These are phyloP conservation scores for Paramecium sexaurelia DNA, from an alignment of 73 alveolate genomes.

Conservation along the genomic window DNA sequence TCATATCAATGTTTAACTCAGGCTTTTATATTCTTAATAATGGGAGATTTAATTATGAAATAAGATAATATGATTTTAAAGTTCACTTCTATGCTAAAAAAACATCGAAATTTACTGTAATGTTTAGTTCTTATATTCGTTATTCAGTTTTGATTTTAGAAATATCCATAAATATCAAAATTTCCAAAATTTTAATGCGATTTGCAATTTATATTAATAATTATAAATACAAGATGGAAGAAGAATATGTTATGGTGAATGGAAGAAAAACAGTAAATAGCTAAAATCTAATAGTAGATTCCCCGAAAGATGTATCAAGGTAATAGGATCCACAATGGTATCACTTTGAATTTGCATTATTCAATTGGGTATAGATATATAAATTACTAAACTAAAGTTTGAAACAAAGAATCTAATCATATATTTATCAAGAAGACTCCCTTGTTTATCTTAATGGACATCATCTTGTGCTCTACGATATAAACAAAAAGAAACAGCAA, in stretches of 20 bases:
- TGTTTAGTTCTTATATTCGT: background rate
- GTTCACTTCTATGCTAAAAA: background rate
- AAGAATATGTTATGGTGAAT: slow-evolving; percentile 58
- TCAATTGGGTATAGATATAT: background rate
- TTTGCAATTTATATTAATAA: background rate
- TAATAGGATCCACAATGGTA: background rate
- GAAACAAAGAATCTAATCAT: background rate
- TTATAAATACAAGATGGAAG: slow-evolving; percentile 24
- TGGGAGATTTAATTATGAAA: no score
- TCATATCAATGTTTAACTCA: background rate
- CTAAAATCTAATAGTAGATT: background rate
- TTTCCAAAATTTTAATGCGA: background rate
- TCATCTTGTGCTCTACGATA: slow-evolving; percentile 27
- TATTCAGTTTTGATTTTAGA: background rate
- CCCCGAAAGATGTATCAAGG: slow-evolving; percentile 41
- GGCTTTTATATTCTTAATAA: no score
- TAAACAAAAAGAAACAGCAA: background rate
- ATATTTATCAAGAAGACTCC: background rate
- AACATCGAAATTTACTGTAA: background rate
- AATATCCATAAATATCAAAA: background rate
- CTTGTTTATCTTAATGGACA: slow-evolving; percentile 27
- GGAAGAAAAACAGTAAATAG: slow-evolving; percentile 45
- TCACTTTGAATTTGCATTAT: background rate
- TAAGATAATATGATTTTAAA: no score
- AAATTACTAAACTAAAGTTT: background rate